phyloP scores from a whole-genome alignment of 2,329 filamentous ascomycete species.

The Colletotrichum sp. region DNA sequence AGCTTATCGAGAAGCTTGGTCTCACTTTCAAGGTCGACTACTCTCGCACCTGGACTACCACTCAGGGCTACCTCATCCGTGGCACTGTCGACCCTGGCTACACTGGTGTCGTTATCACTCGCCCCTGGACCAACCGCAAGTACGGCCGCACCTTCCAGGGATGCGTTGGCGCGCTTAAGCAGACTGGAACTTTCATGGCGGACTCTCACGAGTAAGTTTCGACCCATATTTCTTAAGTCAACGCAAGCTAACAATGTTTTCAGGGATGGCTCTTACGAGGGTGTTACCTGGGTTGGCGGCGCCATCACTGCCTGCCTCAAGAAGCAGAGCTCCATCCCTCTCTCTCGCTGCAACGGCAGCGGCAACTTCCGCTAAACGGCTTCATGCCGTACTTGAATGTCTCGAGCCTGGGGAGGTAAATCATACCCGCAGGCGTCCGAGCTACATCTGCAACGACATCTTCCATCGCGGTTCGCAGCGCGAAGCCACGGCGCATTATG shows the following conservation, averaged over 20 bases:
- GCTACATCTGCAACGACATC: not conserved
- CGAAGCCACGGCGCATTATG: not conserved
- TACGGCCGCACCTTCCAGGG: constrained; percentile 17
- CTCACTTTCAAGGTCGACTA: not conserved
- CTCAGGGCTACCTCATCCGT: not conserved
- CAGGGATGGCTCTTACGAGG: constrained; percentile 8
- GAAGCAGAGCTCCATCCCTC: not conserved
- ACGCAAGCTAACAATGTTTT: not conserved
- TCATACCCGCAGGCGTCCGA: not conserved
- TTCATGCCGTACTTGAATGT: not conserved
- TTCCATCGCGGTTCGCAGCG: not conserved
- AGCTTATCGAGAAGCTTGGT: constrained; percentile 5
- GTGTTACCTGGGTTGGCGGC: constrained; percentile 4
- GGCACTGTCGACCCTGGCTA: constrained; percentile 8
- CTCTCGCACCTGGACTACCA: constrained; percentile 12
- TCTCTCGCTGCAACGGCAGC: not conserved
- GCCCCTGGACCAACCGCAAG: constrained; percentile 15
- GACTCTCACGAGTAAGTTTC: constrained; percentile 4
- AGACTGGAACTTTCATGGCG: constrained; percentile 15
- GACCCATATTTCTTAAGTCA: not conserved
- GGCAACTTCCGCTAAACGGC: not conserved
- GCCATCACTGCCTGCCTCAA: constrained; percentile 11
- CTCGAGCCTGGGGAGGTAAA: not conserved
- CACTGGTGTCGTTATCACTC: constrained; percentile 9
- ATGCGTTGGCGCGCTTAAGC: constrained; percentile 1